Evolutionary conservation across 2,329 filamentous ascomycete species (phyloP), one percentile per base, ranked within the genome.

Genomic region (Ploettnerulaceae sp.): DNA sequence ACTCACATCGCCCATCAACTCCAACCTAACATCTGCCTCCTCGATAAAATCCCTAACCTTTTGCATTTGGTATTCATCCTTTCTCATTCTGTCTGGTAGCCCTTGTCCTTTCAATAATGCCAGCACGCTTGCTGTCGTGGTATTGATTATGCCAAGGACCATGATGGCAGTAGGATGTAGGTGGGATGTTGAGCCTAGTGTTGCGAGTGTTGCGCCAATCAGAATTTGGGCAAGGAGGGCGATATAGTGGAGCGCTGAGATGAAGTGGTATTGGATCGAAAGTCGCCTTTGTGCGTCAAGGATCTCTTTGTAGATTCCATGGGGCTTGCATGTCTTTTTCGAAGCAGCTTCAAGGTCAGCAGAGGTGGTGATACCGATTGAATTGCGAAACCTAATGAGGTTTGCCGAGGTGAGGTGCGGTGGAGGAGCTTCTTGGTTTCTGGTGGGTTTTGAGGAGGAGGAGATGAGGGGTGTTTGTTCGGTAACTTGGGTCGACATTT

Each of bases 91-190:
- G 52, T 73, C 69, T 0, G 73, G 73, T 41, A 76, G 55, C 0
- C 73, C 74, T 32, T 73, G 72, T 4, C 73, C 71, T 57, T 74
- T 75, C 36, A 76, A 59, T 6, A 76, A 70, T 0, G 79, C 79
- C 15, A 84, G 63, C 1, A 81, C 65, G 12, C 82, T 81, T 1
- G 81, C 81, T 5, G 83, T 69, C 3, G 81, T 64, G 2, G 79
- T 82, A 57, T 84, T 85, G 8, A 78, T 61, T 1, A 79, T 79
- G 3, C 82, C 81, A 1, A 84, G 66, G 0, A 76, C 62, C 7
- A 77, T 79, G 59, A 84, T 58, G 5, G 55, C 76, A 15, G 71
- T 67, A 14, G 75, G 62, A 52, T 82, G 72, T 12, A 72, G 66
- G 2, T 74, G 68, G 12, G 72, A 67, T 0, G 60, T 58, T 0